Evolutionary conservation across 208 protist genomes (phyloP), one percentile per base, ranked within the genome.

Genomic region (Trypanosoma melophagium): DNA sequence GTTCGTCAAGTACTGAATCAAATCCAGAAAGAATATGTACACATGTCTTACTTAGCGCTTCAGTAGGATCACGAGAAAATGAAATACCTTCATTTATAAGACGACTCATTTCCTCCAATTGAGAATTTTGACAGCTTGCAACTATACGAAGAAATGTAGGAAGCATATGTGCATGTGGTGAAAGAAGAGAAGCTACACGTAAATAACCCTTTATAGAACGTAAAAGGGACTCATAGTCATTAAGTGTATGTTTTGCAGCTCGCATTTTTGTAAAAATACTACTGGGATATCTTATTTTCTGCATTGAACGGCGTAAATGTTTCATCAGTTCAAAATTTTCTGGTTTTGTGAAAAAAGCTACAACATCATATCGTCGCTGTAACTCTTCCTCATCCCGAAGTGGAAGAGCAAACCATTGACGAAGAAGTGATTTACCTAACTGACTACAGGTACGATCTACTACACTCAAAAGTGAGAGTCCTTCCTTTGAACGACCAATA

Each of bases 331-430:
- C 76, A 49, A 79, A 77, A 25, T 83, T 80, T 51, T 71, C 49
- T 3, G 77, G 77, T 4, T 61, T 40, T 45, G 66, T 76, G 24
- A 96, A 93, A 75, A 89, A 89, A 13, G 73, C 60, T 9, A 94
- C 79, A 2, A 92, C 82, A 41, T 78, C 79, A 53, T 87, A 80
- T 17, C 90, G 83, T 0, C 70, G 54, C 14, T 77, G 63, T 17
- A 96, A 74, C 72, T 92, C 87, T 21, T 50, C 62, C 9, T 62
- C 52, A 51, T 87, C 79, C 53, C 74, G 76, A 69, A 79, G 71
- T 1, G 91, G 91, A 25, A 90, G 69, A 14, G 67, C 59, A 59
- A 89, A 84, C 89, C 91, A 96, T 71, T 90, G 88, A 24, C 89
- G 84, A 22, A 96, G 76, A 47, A 92, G 72, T 42, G 74, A 21